Conservation (phyloP, 164 flowering plant genomes). For the Macadamia integrifolia region DNA sequence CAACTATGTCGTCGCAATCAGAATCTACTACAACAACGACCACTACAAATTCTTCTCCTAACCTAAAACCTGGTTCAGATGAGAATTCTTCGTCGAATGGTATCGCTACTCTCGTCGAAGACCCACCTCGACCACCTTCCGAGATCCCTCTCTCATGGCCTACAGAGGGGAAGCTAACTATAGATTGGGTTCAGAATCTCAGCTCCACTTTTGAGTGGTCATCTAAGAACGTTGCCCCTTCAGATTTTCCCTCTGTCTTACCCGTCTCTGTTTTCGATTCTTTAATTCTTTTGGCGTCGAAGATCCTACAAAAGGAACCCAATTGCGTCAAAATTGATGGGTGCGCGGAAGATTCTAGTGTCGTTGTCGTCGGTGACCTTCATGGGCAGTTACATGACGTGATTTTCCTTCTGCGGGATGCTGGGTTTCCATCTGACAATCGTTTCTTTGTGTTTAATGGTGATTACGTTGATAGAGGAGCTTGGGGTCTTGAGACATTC, state of each 20-base stretch:
- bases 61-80: constrained; percentile 1
- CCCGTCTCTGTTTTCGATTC: constrained; percentile 65
- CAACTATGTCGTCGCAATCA: constrained; percentile 1
- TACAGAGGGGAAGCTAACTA: constrained; percentile 31
- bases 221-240: constrained; percentile 51
- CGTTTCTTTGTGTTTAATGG: constrained; percentile 87
- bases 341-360: constrained; percentile 27
- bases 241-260: constrained; percentile 56
- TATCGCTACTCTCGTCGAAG: neutral
- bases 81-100: constrained; percentile 8
- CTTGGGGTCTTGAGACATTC: constrained; percentile 96
- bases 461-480: constrained; percentile 95
- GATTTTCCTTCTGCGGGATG: constrained; percentile 47
- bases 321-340: constrained; percentile 62
- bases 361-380: constrained; percentile 87
- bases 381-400: constrained; percentile 93
- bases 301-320: constrained; percentile 82
- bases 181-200: constrained; percentile 56
- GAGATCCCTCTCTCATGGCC: constrained; percentile 71
- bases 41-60: constrained; percentile 7
- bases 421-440: constrained; percentile 65
- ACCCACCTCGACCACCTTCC: constrained; percentile 10
- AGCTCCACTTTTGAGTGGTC: constrained; percentile 68
- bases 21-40: constrained; percentile 10
- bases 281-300: constrained; percentile 65